A percentile compares a stretch with the other conserved stretches of the same genome.
phyloP scores from a whole-genome alignment of 106 monocot genomes.

The Allium cepa region DNA sequence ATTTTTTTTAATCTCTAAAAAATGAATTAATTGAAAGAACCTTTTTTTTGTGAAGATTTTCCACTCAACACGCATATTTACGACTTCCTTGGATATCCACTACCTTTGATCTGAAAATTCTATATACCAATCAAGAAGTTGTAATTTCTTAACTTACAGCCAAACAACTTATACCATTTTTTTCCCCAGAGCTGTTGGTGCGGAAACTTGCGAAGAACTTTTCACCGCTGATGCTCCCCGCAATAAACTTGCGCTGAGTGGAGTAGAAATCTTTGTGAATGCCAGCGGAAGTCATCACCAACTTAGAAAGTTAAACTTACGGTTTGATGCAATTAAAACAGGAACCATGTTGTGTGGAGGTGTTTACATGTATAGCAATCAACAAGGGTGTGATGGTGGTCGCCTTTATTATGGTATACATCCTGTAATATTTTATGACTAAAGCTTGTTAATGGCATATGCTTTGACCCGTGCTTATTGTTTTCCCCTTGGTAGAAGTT shows the following conservation, averaged over 20 bases:
- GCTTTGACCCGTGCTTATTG: background rate
- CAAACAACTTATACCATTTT: background rate
- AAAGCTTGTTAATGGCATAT: background rate
- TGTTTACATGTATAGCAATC: slow-evolving; percentile 96
- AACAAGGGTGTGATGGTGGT: slow-evolving; percentile 98
- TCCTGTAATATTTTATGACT: background rate
- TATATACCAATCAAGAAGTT: too few relatives aligned
- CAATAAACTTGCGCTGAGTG: slow-evolving; percentile 76
- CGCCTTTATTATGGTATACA: slow-evolving; percentile 88
- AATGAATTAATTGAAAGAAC: background rate
- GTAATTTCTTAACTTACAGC: background rate
- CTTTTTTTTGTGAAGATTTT: background rate
- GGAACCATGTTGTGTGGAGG: slow-evolving; percentile 87
- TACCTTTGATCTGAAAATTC: too few relatives aligned
- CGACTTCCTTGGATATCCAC: too few relatives aligned
- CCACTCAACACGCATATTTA: background rate
- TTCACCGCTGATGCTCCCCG: slow-evolving; percentile 85
- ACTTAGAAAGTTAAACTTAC: slow-evolving; percentile 88
- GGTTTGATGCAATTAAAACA: slow-evolving; percentile 91
- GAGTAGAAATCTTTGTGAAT: slow-evolving; percentile 93
- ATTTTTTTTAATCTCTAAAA: background rate
- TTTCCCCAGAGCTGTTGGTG: slow-evolving; percentile 71
- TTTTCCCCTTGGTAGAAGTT: background rate
- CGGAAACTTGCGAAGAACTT: slow-evolving; percentile 99
- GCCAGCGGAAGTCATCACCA: slow-evolving; percentile 99